phyloP scores from a whole-genome alignment of 2,329 filamentous ascomycete species.

The Metarhizium anisopliae region DNA sequence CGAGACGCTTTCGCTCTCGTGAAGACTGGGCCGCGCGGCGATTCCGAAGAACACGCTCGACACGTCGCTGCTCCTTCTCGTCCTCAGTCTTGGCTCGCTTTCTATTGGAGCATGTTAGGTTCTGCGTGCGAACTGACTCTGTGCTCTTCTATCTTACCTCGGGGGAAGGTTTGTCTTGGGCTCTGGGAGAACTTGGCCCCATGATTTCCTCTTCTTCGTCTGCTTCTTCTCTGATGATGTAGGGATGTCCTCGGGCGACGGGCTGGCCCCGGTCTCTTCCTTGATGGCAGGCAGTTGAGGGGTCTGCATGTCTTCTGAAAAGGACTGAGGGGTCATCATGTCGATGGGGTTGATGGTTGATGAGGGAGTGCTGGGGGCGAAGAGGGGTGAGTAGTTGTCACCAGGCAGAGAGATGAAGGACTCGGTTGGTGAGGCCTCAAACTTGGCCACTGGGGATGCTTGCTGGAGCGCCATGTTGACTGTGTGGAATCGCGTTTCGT shows the following conservation, averaged over 20 bases:
- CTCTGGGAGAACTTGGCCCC: slow-evolving; percentile 93
- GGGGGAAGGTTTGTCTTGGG: slow-evolving; percentile 95
- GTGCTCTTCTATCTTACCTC: slow-evolving; percentile 43
- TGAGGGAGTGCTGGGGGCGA: slow-evolving; percentile 25
- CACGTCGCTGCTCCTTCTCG: slow-evolving; percentile 95
- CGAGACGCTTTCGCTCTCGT: slow-evolving; percentile 77
- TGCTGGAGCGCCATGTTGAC: slow-evolving; percentile 30
- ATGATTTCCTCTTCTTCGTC: slow-evolving; percentile 93
- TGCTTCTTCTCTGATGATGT: slow-evolving; percentile 54
- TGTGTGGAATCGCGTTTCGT: not conserved
- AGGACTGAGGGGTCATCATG: slow-evolving; percentile 39
- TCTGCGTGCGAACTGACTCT: not conserved
- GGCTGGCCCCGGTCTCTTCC: slow-evolving; percentile 10
- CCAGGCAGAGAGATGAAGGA: slow-evolving; percentile 43
- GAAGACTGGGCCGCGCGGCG: slow-evolving; percentile 95
- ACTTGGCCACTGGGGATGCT: slow-evolving; percentile 37
- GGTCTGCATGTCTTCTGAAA: slow-evolving; percentile 21
- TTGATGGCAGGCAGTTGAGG: slow-evolving; percentile 14
- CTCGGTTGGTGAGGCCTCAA: slow-evolving; percentile 45
- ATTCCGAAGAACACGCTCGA: slow-evolving; percentile 94
- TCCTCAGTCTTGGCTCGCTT: slow-evolving; percentile 99
- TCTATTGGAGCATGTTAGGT: slow-evolving; percentile 28
- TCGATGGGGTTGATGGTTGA: slow-evolving; percentile 36
- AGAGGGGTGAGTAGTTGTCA: slow-evolving; percentile 41
- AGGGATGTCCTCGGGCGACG: slow-evolving; percentile 8